Conservation (phyloP, 2,329 filamentous ascomycete species). For the Dactylonectria estremocensis region DNA sequence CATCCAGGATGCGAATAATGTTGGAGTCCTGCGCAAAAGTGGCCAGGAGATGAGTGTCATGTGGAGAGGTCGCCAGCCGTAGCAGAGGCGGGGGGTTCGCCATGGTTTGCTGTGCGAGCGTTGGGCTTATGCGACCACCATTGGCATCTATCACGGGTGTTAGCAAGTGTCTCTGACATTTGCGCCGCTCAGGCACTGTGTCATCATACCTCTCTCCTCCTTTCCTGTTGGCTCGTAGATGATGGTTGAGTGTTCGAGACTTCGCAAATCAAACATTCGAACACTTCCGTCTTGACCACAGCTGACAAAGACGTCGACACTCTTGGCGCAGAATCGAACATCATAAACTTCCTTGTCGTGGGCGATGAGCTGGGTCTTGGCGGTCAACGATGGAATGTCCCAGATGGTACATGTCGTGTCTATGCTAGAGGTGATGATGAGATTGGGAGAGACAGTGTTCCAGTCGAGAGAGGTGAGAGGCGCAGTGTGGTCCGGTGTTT, state of each 20-base stretch:
- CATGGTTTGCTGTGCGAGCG: conserved; percentile 84
- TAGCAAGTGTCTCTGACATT: conserved; percentile 30
- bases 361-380: conserved; percentile 97
- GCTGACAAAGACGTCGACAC: conserved; percentile 98
- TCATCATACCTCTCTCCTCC: conserved; percentile 75
- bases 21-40: conserved; percentile 96
- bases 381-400: conserved; percentile 98
- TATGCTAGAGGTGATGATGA: conserved; percentile 99
- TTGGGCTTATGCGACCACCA: conserved; percentile 78
- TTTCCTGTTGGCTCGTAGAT: conserved; percentile 98
- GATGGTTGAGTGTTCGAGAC: conserved; percentile 97
- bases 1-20: conserved; percentile 93
- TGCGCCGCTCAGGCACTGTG: background rate
- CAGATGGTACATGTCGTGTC: conserved; percentile 99
- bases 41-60: conserved; percentile 95
- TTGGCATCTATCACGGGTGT: conserved; percentile 63
- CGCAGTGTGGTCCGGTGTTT: conserved; percentile 97
- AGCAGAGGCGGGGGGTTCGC: conserved; percentile 83
- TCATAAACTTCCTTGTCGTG: conserved; percentile 99
- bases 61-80: conserved; percentile 89
- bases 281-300: conserved; percentile 98
- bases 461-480: conserved; percentile 97
- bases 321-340: conserved; percentile 97
- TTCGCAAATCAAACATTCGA: conserved; percentile 97
- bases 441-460: conserved; percentile 96